Evolutionary conservation across 768 basidiomycete genomes (phyloP).

Genomic region (Stropharia rugosoannulata): DNA sequence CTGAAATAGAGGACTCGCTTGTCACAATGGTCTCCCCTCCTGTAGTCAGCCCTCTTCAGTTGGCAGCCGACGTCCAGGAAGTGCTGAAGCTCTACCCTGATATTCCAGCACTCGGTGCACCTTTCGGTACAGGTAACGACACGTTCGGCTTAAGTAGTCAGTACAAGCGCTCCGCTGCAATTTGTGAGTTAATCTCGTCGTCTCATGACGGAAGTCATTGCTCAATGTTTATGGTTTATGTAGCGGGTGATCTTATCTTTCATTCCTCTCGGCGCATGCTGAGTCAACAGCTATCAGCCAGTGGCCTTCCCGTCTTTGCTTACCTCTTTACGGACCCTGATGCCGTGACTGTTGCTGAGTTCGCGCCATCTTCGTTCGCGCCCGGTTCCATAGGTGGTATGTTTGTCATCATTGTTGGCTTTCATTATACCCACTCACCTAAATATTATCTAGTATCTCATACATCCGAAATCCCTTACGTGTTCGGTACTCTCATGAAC

Average conservation of each 20-base stretch:
- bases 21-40: conserved; percentile 21
- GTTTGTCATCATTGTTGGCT: too few species aligned
- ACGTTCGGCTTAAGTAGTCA: conserved; percentile 33
- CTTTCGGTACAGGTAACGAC: conserved; percentile 40
- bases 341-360: not conserved
- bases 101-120: conserved; percentile 37
- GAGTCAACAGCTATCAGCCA: conserved; percentile 33
- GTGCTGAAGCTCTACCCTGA: conserved; percentile 38
- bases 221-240: not conserved
- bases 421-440: too few species aligned
- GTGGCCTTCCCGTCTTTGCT: conserved; percentile 31
- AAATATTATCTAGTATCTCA: conserved; percentile 2
- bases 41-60: conserved; percentile 14
- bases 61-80: conserved; percentile 14
- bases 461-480: conserved; percentile 5
- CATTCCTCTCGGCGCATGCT: conserved; percentile 24
- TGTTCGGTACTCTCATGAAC: conserved; percentile 8
- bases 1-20: conserved; percentile 20
- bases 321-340: conserved; percentile 37
- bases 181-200: conserved; percentile 17
- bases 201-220: not conserved
- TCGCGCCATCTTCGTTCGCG: conserved; percentile 11
- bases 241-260: conserved; percentile 32
- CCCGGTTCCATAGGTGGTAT: conserved; percentile 25
- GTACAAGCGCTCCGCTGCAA: conserved; percentile 27